Conservation (phyloP, 805 yeast genomes). For the Saccharomycopsis guyanensis region DNA sequence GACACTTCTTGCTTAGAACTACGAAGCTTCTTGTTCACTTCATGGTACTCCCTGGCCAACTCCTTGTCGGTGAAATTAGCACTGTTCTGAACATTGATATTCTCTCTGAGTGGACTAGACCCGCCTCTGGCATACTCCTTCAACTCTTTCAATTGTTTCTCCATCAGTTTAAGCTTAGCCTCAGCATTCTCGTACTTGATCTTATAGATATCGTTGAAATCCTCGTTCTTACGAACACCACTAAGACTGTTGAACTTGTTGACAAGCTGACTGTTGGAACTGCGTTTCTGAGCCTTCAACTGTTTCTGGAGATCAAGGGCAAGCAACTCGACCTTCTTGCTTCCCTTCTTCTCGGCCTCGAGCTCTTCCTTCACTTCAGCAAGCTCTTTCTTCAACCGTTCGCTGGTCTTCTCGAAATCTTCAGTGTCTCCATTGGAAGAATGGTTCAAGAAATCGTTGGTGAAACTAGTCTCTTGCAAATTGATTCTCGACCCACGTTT, state of each 20-base stretch:
- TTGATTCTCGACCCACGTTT: constrained; percentile 26
- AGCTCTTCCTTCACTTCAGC: constrained; percentile 41
- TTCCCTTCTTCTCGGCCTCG: constrained; percentile 44
- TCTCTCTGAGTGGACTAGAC: constrained; percentile 25
- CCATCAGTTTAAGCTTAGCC: constrained; percentile 35
- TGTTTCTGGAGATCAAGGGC: constrained; percentile 38
- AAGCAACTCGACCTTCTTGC: constrained; percentile 43
- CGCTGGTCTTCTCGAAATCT: constrained; percentile 16
- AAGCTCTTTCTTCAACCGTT: constrained; percentile 35
- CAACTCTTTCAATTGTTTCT: constrained; percentile 28
- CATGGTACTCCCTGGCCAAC: constrained; percentile 42
- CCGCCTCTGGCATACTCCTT: constrained; percentile 15
- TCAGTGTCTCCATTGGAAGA: not conserved
- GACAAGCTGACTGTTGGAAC: constrained; percentile 6
- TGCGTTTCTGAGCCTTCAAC: constrained; percentile 19
- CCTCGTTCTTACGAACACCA: constrained; percentile 1
- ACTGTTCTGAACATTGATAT: constrained; percentile 23
- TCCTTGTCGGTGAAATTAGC: constrained; percentile 29
- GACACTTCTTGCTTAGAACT: constrained; percentile 37
- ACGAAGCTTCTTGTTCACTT: constrained; percentile 38
- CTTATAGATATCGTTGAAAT: constrained; percentile 31
- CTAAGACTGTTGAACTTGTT: constrained; percentile 11
- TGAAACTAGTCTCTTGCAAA: constrained; percentile 22
- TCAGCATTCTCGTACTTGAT: constrained; percentile 41
- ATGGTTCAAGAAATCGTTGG: constrained; percentile 18